Percentiles rank a stretch among this genome's conserved stretches.
phyloP scores from a whole-genome alignment of 495 filamentous ascomycete species.

The Lasiosphaeria ovina region DNA sequence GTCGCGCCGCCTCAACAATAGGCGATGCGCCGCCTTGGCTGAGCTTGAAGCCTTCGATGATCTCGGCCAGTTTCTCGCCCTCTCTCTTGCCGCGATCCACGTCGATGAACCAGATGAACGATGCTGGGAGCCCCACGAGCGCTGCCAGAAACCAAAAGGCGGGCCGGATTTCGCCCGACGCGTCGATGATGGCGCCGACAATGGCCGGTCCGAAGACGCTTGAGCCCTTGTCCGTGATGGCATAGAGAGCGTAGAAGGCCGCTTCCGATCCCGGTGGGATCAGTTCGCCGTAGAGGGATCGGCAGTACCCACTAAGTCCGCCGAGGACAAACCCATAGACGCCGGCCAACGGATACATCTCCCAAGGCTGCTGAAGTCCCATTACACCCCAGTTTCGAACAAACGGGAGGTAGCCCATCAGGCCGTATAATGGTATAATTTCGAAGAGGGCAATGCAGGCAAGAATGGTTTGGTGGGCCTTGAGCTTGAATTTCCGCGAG shows the following conservation, averaged over 20 bases:
- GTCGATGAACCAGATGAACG: conserved; percentile 80
- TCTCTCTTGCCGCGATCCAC: conserved; percentile 86
- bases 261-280: conserved; percentile 92
- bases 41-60: conserved; percentile 58
- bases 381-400: conserved; percentile 70
- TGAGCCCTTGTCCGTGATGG: conserved; percentile 96
- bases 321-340: conserved; percentile 93
- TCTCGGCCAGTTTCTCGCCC: conserved; percentile 64
- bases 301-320: conserved; percentile 89
- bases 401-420: conserved; percentile 84
- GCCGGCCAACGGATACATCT: conserved; percentile 91
- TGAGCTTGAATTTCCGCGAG: conserved; percentile 61
- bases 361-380: conserved; percentile 89
- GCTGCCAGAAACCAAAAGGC: conserved; percentile 90
- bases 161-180: conserved; percentile 83
- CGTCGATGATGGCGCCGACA: conserved; percentile 88
- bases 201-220: conserved; percentile 93
- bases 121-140: conserved; percentile 77
- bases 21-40: conserved; percentile 3
- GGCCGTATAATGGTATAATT: conserved; percentile 85
- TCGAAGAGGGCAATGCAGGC: conserved; percentile 88
- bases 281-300: conserved; percentile 86
- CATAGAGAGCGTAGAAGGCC: conserved; percentile 93
- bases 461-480: conserved; percentile 83
- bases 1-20: not conserved